phyloP scores from a whole-genome alignment of 75 land plant genomes.

The Pinus tabuliformis region DNA sequence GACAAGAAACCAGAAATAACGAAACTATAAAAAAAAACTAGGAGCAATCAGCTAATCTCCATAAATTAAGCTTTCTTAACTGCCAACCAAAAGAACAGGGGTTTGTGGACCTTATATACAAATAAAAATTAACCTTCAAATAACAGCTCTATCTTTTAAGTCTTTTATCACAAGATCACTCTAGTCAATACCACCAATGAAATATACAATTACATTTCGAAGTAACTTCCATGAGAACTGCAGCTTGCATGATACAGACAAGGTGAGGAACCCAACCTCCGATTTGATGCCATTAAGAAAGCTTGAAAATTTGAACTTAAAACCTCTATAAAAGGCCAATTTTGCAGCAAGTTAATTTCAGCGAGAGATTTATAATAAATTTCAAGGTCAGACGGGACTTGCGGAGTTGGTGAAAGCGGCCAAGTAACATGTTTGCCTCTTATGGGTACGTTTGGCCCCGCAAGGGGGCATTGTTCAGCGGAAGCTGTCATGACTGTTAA shows the following conservation, averaged over 20 bases:
- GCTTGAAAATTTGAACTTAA: neutral
- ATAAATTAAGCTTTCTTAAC: no score
- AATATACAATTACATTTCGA: neutral
- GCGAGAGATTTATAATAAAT: neutral
- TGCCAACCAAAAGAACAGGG: no score
- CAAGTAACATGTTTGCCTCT: no score
- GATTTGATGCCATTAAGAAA: neutral
- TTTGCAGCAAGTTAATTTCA: neutral
- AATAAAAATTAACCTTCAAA: neutral
- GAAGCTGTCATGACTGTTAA: no score
- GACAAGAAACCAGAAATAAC: no score
- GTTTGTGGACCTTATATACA: neutral
- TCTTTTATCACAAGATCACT: neutral
- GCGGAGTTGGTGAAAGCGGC: no score
- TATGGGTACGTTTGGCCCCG: no score
- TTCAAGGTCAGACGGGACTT: neutral
- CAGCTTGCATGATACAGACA: neutral
- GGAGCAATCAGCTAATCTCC: no score
- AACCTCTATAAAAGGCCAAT: neutral
- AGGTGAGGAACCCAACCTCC: neutral
- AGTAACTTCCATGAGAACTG: neutral
- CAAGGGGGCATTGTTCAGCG: no score
- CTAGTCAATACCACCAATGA: neutral
- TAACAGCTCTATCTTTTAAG: neutral
- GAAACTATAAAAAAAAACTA: no score